phyloP scores from a whole-genome alignment of 345 rosid genomes.

The Salix caprea region DNA sequence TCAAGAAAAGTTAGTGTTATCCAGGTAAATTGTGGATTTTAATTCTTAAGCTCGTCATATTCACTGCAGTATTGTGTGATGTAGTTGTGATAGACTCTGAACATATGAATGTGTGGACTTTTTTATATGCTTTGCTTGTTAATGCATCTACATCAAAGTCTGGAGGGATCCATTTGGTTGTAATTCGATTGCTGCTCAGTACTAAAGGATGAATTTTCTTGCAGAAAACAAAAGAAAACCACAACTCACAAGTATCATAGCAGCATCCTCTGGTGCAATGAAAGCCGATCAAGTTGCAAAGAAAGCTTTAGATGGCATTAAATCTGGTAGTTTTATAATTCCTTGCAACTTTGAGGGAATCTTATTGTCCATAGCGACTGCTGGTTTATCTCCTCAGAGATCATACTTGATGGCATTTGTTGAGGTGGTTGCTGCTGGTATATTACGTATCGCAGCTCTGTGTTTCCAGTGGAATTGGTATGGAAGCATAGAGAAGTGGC shows the following conservation, averaged over 20 bases:
- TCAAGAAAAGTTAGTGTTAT: too few relatives aligned
- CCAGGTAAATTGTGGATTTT: too few relatives aligned
- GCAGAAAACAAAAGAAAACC: slow-evolving; percentile 69
- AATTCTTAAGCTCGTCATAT: background rate
- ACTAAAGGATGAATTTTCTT: background rate
- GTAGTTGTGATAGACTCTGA: background rate
- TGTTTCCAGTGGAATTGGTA: slow-evolving; percentile 82
- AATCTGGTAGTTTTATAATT: slow-evolving; percentile 17
- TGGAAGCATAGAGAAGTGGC: slow-evolving; percentile 50
- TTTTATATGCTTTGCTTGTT: background rate
- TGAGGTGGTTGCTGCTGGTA: slow-evolving; percentile 56
- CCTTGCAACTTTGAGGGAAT: slow-evolving; percentile 75
- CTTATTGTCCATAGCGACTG: slow-evolving; percentile 54
- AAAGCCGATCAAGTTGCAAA: slow-evolving; percentile 32
- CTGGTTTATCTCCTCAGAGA: slow-evolving; percentile 76
- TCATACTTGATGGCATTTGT: slow-evolving; percentile 66
- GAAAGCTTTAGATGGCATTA: background rate
- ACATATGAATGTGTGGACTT: background rate
- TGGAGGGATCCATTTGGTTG: background rate
- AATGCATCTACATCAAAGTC: background rate
- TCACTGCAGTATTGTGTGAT: background rate
- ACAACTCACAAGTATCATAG: slow-evolving; percentile 51
- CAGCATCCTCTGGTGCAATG: slow-evolving; percentile 59
- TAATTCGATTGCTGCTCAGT: background rate
- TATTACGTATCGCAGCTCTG: slow-evolving; percentile 46